Evolutionary conservation across 352 stramenopile genomes (phyloP).

Genomic region (Aphanomyces cochlioides): DNA sequence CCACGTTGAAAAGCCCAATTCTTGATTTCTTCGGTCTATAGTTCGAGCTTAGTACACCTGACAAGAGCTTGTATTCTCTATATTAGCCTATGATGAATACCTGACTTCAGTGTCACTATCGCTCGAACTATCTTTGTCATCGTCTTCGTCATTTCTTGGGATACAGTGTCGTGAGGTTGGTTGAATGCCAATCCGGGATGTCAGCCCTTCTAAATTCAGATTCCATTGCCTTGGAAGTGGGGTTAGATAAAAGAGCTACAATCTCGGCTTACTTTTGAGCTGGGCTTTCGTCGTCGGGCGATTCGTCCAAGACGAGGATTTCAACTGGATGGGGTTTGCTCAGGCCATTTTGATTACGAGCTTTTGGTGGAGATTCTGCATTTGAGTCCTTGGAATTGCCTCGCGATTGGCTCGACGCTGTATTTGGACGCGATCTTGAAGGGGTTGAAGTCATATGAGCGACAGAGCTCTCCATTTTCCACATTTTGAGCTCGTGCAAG

Average conservation of each 20-base stretch:
- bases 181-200: constrained; percentile 10
- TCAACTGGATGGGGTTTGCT: constrained; percentile 37
- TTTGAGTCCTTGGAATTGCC: constrained; percentile 53
- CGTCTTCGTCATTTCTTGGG: constrained; percentile 22
- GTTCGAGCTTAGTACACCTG: too few species aligned
- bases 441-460: constrained; percentile 30
- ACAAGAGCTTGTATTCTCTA: too few species aligned
- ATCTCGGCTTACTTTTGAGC: constrained; percentile 26
- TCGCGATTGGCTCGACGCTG: constrained; percentile 47
- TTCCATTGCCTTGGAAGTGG: constrained; percentile 15
- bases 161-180: not conserved
- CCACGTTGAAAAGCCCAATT: constrained; percentile 66
- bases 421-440: constrained; percentile 45
- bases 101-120: constrained; percentile 53
- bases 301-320: constrained; percentile 55
- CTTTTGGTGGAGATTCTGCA: constrained; percentile 39
- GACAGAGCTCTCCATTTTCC: constrained; percentile 48
- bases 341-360: constrained; percentile 13
- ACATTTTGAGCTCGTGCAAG: constrained; percentile 57
- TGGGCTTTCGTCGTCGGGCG: constrained; percentile 37
- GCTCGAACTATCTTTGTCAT: constrained; percentile 40
- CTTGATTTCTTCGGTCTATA: constrained; percentile 26
- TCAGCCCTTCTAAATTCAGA: constrained; percentile 3
- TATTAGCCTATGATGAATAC: constrained; percentile 27
- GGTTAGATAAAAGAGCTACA: not conserved